Evolutionary conservation across 1,139 yeast species (phyloP), one percentile per base, ranked within the genome.

Genomic region (Pichia kudriavzevii): DNA sequence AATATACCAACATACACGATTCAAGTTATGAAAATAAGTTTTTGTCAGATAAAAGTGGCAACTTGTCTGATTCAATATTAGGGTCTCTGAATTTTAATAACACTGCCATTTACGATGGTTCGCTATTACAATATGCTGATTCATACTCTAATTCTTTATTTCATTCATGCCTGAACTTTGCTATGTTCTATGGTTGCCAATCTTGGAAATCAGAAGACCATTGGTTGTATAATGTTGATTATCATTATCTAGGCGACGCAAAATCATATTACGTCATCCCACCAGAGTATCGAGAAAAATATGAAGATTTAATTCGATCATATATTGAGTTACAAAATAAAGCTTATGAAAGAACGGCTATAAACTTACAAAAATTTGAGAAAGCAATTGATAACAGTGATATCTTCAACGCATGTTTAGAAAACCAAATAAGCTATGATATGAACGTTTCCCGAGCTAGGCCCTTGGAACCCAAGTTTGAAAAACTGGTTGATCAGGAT

Each of bases 251-350:
- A 36, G 94, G 94, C 7, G 79, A 78, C 4, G 60, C 70, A 18
- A 79, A 76, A 50, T 61, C 79, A n/a, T 82, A 94, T 94, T 83
- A 79, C 48, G 75, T 85, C 29, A 70, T 87, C 14, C 79, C 91
- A 0, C 85, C 82, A n/a, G 63, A 64, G 44, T 76, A 75, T 37
- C 74, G 78, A 34, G 72, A 63, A 7, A 69, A 69, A 41, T 83
- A 79, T 52, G 94, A 85, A 50, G 44, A 48, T 1, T 58, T 77
- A 4, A 43, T 72, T 31, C 44, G 53, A 16, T 43, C 48, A 4
- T 51, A 58, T 12, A 19, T 47, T 4, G 34, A 28, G 14, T 40
- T 23, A 46, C 52, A 25, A 42, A 54, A 36, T 10, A 31, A 41
- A 36, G 49, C 43, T 35, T 35, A 34, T 28, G 16, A 26, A 13